phyloP scores from a whole-genome alignment of 129 eudicot genomes.

The Flaveria trinervia region DNA sequence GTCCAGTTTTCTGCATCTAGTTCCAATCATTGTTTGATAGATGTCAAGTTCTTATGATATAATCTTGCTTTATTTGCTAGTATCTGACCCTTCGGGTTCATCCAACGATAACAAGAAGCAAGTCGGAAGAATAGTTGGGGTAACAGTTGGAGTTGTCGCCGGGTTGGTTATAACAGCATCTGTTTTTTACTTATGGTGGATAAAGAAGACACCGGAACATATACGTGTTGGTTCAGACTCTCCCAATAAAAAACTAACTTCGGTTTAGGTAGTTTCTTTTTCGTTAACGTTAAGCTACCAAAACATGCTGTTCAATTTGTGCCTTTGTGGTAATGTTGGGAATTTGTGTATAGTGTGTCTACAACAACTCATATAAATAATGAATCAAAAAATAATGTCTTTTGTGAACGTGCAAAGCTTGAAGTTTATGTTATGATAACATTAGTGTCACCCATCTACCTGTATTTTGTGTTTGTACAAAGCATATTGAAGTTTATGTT shows the following conservation, averaged over 20 bases:
- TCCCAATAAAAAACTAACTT: constrained; percentile 44
- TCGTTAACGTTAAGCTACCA: constrained; percentile 4
- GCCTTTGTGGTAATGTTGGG: constrained; percentile 11
- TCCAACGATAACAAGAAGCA: constrained; percentile 42
- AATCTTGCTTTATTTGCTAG: constrained; percentile 35
- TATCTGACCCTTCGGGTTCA: constrained; percentile 23
- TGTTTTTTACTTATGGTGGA: constrained; percentile 56
- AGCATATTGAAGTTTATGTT: too few relatives aligned
- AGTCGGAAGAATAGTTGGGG: constrained; percentile 50
- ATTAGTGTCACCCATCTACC: too few relatives aligned
- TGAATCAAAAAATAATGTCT: not conserved
- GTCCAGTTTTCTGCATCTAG: not conserved
- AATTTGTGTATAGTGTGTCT: constrained; percentile 23
- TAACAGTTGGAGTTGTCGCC: constrained; percentile 50
- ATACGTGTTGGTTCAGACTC: constrained; percentile 40
- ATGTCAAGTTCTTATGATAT: not conserved
- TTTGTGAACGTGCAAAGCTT: too few relatives aligned
- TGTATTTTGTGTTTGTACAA: too few relatives aligned
- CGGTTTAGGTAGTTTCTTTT: constrained; percentile 16
- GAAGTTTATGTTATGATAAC: too few relatives aligned
- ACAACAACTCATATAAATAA: not conserved
- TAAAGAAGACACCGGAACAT: constrained; percentile 48
- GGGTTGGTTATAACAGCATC: constrained; percentile 41
- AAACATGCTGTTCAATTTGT: constrained; percentile 10
- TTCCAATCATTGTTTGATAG: not conserved